These are phyloP conservation scores for Lichtheimia hyalospora DNA, from an alignment of 371 early-diverging fungal species.

Conservation along the genomic window DNA sequence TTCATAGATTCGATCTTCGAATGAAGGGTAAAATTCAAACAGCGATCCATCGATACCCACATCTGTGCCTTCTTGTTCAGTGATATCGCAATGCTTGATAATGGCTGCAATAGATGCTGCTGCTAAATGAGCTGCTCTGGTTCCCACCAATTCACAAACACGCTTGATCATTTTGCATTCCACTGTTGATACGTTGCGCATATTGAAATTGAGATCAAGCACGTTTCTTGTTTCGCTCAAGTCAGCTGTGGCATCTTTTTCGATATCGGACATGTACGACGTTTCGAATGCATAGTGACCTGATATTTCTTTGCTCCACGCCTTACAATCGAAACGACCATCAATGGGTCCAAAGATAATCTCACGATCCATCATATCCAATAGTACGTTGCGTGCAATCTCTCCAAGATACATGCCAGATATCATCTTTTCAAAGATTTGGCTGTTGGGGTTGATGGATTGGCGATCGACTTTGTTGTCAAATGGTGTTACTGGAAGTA, in stretches of 20 bases:
- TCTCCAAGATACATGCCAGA: conserved; percentile 97
- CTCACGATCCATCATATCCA: conserved; percentile 82
- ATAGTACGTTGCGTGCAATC: conserved; percentile 75
- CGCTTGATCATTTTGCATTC: conserved; percentile 84
- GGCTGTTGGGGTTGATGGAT: conserved; percentile 77
- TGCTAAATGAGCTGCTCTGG: conserved; percentile 85
- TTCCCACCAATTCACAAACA: conserved; percentile 86
- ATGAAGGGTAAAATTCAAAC: conserved; percentile 92
- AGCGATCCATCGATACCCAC: conserved; percentile 95
- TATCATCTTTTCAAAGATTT: conserved; percentile 94
- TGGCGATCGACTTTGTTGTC: conserved; percentile 85
- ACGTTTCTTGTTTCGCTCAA: conserved; percentile 69
- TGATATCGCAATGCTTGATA: conserved; percentile 62
- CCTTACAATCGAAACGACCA: conserved; percentile 34
- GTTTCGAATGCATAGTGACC: conserved; percentile 85
- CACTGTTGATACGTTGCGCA: conserved; percentile 62
- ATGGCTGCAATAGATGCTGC: conserved; percentile 86
- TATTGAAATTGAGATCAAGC: conserved; percentile 73
- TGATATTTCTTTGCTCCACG: conserved; percentile 67
- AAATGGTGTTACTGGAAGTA: conserved; percentile 82
- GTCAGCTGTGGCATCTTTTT: conserved; percentile 72
- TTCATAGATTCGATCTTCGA: conserved; percentile 75
- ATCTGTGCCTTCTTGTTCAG: conserved; percentile 54
- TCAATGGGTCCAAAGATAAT: conserved; percentile 58
- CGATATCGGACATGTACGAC: conserved; percentile 89